Base-by-base conservation (phyloP, 768 basidiomycete species). In the Leccinum broughii region DNA sequence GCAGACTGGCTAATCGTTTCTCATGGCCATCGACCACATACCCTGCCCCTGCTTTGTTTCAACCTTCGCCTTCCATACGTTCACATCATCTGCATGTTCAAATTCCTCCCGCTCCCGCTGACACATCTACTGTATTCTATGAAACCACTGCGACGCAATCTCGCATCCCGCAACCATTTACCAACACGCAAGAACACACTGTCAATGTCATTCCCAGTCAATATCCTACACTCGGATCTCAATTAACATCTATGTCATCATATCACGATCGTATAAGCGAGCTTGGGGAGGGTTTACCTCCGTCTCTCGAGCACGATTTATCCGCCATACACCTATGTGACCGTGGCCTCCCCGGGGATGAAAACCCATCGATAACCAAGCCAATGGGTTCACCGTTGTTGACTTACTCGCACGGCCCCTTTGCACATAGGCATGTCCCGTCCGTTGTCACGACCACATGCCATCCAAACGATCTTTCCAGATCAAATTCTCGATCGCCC, bases 81-180 rank as follows among this genome's bases (percentile, higher is more conserved):
- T 60, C 79, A 78, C 62, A 75, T 77, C 60, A 60, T 49, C 62
- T 62, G 54, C 69, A 65, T 56, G 64, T 66, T 53, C 74, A 68
- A 75, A 65, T 56, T 54, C 72, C 68, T 72, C 57, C 72, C 70
- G 69, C 58, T 46, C 22, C 54, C 32, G 66, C 77, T 59, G 81
- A 82, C 69, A 67, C 80, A 66, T 76, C 81, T 64, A 86, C 83
- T 82, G 84, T 88, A 82, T 88, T 78, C 76, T 88, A 87, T 71
- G 83, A 88, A 76, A 87, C 86, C 30, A 78, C 72, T 32, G 71
- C 72, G 64, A 68, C 80, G 57, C 76, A 66, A 58, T 67, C 69
- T 55, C 72, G 62, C 59, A 56, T 69, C 46, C 44, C 67, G 22
- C 72, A 64, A 51, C 58, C 61, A 57, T 60, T 62, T 54, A 48